These are phyloP conservation scores for Spizellomyces punctatus DNA, from an alignment of 192 early-diverging fungal genomes.

Conservation along the genomic window DNA sequence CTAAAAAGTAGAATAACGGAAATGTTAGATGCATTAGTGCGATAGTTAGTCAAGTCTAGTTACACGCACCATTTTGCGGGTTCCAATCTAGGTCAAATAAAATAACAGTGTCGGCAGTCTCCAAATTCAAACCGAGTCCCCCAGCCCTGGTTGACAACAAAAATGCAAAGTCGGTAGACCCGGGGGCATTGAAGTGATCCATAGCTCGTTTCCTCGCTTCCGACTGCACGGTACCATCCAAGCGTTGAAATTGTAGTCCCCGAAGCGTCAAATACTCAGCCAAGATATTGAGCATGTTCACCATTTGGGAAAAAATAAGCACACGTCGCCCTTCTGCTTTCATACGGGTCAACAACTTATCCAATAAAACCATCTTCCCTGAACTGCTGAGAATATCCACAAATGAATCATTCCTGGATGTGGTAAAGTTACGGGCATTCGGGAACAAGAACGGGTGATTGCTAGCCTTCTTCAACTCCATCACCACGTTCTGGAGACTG, in stretches of 20 bases:
- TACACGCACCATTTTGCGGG: constrained; percentile 71
- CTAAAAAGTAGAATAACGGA: constrained; percentile 35
- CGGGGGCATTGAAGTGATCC: constrained; percentile 96
- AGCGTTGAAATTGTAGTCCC: constrained; percentile 85
- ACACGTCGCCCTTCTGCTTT: constrained; percentile 93
- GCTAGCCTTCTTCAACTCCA: constrained; percentile 95
- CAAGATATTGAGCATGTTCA: constrained; percentile 89
- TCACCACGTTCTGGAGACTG: constrained; percentile 90
- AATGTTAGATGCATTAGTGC: constrained; percentile 26
- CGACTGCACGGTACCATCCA: constrained; percentile 89
- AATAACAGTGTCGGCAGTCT: constrained; percentile 96
- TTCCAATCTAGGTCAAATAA: constrained; percentile 88
- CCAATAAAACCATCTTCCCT: constrained; percentile 97
- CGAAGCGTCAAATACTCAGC: constrained; percentile 89
- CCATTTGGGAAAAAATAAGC: constrained; percentile 98
- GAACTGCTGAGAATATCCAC: constrained; percentile 85
- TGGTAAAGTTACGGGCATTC: constrained; percentile 42
- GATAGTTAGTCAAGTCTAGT: constrained; percentile 22
- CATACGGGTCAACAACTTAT: constrained; percentile 90
- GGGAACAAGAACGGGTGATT: constrained; percentile 89
- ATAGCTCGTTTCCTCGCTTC: constrained; percentile 94
- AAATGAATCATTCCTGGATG: constrained; percentile 71
- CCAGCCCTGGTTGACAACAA: constrained; percentile 96
- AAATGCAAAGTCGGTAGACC: constrained; percentile 93
- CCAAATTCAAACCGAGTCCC: constrained; percentile 95